These are phyloP conservation scores for Chrysoporthe austroafricana DNA, from an alignment of 2,329 filamentous ascomycete genomes.

Conservation along the genomic window DNA sequence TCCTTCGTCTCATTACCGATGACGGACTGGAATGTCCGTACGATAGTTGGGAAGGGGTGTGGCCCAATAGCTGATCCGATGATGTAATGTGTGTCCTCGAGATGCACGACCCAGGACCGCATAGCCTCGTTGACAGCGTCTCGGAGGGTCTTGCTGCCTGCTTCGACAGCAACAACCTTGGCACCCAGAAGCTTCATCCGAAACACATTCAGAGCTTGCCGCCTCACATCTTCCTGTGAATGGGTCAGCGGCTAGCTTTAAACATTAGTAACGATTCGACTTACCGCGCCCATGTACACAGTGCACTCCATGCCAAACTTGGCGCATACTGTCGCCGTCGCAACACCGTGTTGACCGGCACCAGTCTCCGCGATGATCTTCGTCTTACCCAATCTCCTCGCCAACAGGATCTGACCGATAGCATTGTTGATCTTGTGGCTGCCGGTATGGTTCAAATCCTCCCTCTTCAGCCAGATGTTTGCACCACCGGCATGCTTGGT, in stretches of 20 bases:
- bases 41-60: slow-evolving; percentile 96
- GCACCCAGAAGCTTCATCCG: slow-evolving; percentile 96
- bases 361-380: slow-evolving; percentile 98
- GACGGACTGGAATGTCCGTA: slow-evolving; percentile 95
- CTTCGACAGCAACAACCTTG: slow-evolving; percentile 89
- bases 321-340: slow-evolving; percentile 94
- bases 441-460: slow-evolving; percentile 96
- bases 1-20: slow-evolving; percentile 94
- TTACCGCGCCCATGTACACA: slow-evolving; percentile 90
- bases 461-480: slow-evolving; percentile 96
- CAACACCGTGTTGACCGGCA: slow-evolving; percentile 96
- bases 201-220: slow-evolving; percentile 97
- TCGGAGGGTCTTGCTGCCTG: slow-evolving; percentile 80
- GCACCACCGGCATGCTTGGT: slow-evolving; percentile 90
- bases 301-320: slow-evolving; percentile 99
- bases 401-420: slow-evolving; percentile 87
- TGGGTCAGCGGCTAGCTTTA: slow-evolving; percentile 32
- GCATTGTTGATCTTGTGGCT: slow-evolving; percentile 99
- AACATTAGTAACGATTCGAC: slow-evolving; percentile 30
- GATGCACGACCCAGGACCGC: slow-evolving; percentile 89
- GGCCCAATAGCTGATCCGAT: slow-evolving; percentile 97
- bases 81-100: slow-evolving; percentile 96
- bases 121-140: slow-evolving; percentile 95
- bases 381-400: slow-evolving; percentile 85
- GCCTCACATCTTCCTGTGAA: slow-evolving; percentile 79